phyloP scores from a whole-genome alignment of 2,329 filamentous ascomycete genomes.

The Cordyceps tenuipes region DNA sequence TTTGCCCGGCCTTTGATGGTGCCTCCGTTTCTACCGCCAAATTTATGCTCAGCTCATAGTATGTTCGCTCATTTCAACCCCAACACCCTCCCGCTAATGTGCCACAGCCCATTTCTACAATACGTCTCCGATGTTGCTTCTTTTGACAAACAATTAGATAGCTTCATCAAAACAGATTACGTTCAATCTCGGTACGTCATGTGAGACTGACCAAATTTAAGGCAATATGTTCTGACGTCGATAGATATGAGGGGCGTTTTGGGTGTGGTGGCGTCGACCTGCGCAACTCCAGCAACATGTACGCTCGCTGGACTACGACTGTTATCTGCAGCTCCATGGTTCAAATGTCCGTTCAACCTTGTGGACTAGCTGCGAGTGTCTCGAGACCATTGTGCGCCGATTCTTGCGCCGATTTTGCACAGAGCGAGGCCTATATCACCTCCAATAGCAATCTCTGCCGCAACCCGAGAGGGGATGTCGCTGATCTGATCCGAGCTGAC shows the following conservation, averaged over 20 bases:
- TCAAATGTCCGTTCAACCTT: constrained; percentile 72
- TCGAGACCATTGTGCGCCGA: constrained; percentile 79
- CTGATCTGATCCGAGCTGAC: constrained; percentile 77
- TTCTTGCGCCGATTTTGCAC: constrained; percentile 77
- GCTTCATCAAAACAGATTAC: constrained; percentile 69
- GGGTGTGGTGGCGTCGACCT: constrained; percentile 74
- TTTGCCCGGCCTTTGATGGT: constrained; percentile 63
- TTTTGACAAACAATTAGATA: constrained; percentile 68
- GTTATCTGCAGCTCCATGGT: constrained; percentile 91
- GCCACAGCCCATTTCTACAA: constrained; percentile 68
- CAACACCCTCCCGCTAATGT: constrained; percentile 13
- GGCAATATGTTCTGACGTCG: constrained; percentile 3
- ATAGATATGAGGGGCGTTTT: constrained; percentile 71
- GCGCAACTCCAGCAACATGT: constrained; percentile 70
- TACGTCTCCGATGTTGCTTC: constrained; percentile 66
- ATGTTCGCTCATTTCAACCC: constrained; percentile 15
- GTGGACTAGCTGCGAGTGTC: constrained; percentile 54
- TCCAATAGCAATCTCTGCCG: constrained; percentile 67
- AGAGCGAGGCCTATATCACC: constrained; percentile 79
- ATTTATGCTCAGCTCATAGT: constrained; percentile 55
- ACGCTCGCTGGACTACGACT: constrained; percentile 87
- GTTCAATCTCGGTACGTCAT: constrained; percentile 64
- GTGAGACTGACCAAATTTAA: background rate
- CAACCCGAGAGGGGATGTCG: constrained; percentile 54
- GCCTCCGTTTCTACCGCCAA: constrained; percentile 62